These are phyloP conservation scores for Gymnopilus dilepis DNA, from an alignment of 768 basidiomycete genomes.

Conservation along the genomic window DNA sequence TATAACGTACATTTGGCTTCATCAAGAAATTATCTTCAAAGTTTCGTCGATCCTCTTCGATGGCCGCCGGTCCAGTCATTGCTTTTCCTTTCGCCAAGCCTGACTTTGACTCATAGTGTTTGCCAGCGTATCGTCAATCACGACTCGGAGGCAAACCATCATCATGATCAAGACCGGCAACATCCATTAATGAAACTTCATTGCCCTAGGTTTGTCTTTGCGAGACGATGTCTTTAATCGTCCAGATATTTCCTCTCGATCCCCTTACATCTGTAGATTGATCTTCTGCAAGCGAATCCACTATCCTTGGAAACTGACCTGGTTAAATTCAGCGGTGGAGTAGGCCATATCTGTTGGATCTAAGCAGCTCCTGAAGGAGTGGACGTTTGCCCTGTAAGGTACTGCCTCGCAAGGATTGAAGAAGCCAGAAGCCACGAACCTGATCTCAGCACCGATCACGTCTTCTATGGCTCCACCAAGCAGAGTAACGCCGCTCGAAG, in stretches of 20 bases:
- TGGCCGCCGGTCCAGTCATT: slow-evolving; percentile 15
- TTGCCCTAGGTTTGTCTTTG: slow-evolving; percentile 8
- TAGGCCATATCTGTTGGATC: not conserved
- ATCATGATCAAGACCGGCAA: not conserved
- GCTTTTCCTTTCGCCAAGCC: slow-evolving; percentile 1
- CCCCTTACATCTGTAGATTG: not conserved
- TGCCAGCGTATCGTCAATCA: slow-evolving; percentile 13
- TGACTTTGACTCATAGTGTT: slow-evolving; percentile 11
- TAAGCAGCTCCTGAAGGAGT: not conserved
- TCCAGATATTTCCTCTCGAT: not conserved
- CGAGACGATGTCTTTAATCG: slow-evolving; percentile 12
- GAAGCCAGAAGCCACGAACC: not conserved
- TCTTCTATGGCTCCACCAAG: slow-evolving; percentile 9
- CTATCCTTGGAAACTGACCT: too few species aligned
- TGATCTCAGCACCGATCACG: not conserved
- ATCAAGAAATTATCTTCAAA: not conserved
- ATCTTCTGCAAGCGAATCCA: not conserved
- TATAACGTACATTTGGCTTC: not conserved
- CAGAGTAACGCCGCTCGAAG: slow-evolving; percentile 13
- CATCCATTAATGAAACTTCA: not conserved
- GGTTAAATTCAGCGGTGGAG: not conserved
- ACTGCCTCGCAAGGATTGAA: not conserved
- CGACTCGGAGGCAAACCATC: slow-evolving; percentile 10
- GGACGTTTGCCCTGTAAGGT: not conserved
- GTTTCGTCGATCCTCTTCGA: not conserved